Evolutionary conservation across 2,329 filamentous ascomycete genomes (phyloP), one percentile per base, ranked within the genome.

Genomic region (Golovinomyces cichoracearum): DNA sequence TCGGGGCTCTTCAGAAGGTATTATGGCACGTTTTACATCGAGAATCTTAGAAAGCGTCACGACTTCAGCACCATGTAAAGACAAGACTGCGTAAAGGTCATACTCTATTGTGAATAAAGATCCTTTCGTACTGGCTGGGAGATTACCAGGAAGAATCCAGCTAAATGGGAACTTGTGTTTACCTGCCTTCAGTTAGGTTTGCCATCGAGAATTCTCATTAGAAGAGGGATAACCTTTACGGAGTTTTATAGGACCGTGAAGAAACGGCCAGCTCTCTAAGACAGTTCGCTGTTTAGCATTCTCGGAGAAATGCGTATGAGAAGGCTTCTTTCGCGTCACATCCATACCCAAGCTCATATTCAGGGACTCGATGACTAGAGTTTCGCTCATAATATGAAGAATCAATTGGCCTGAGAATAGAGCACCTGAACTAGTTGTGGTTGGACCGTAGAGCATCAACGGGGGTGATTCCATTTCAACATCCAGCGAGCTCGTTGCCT

Each of bases 121-220:
- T 48, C 80, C 80, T 59, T 86, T 78, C 58, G 82, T 83, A 38
- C 77, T 81, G 1, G 84, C 82, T 2, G 88, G 86, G n/a, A 93
- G 71, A 58, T 88, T 73, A 19, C 90, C 90, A 1, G 78, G 76
- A 41, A 98, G 73, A 47, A 94, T 70, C 56, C 84, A 79, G 56
- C 84, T 93, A 64, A 94, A 93, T 45, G 90, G 88, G 61, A 86
- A 92, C 42, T 75, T 70, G 62, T 94, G 84, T 46, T 70, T 65
- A 51, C 80, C 78, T 63, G 60, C 55, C 47, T 63, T 42, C 10
- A 23, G 47, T 55, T 50, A 59, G 51, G 38, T 44, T n/a, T 38
- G 12, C 19, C 37, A 21, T 26, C 25, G 5, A 22, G 45, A 47
- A 37, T 17, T 42, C 26, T n/a, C 3, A 35, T 31, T 35, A 7